Evolutionary conservation across 129 eudicot genomes (phyloP), one percentile per base, ranked within the genome.

Genomic region (Saussurea involucrata): DNA sequence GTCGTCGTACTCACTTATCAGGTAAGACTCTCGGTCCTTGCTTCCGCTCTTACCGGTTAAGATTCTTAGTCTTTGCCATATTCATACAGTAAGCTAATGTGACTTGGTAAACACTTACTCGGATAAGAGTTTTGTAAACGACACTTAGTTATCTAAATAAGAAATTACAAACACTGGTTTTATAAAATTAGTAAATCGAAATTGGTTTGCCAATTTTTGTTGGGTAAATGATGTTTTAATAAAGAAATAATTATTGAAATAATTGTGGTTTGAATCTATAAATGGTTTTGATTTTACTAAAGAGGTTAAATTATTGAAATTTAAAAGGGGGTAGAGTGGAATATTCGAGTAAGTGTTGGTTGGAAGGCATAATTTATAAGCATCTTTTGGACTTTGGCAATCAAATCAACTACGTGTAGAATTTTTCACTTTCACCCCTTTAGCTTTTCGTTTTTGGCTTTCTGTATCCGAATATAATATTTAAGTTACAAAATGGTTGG

Each of bases 241-340:
- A 53, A 15, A 17, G 21, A 49, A 49, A 49, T 49, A 17, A 49
- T 17, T 49, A 4, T 49, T 49, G 20, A 49, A 49, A 46, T 46
- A 46, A 46, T 46, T 46, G 57, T 46, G 57, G 20, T 3, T 49
- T 49, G 58, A 49, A 6, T 49, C 58, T 17, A 49, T 15, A 49
- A 49, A 49, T 49, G 58, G 58, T 49, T 49, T 49, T 49, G 17
- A 15, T 46, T 46, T 46, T 46, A 46, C 21, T 5, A 15, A 36
- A 49, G 6, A 15, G 58, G 58, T 73, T 69, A 74, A 76, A 5
- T 66, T 11, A 44, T 18, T 11, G 31, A 71, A 27, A n/a, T 71
- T 63, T 37, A 76, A 5, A 80, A 74, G 73, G 29, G 57, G 72
- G 65, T 65, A 53, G 58, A 80, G 63, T 66, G 80, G 84, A 69